These are phyloP conservation scores for Polychytrium aggregatum DNA, from an alignment of 192 early-diverging fungal species.

Conservation along the genomic window DNA sequence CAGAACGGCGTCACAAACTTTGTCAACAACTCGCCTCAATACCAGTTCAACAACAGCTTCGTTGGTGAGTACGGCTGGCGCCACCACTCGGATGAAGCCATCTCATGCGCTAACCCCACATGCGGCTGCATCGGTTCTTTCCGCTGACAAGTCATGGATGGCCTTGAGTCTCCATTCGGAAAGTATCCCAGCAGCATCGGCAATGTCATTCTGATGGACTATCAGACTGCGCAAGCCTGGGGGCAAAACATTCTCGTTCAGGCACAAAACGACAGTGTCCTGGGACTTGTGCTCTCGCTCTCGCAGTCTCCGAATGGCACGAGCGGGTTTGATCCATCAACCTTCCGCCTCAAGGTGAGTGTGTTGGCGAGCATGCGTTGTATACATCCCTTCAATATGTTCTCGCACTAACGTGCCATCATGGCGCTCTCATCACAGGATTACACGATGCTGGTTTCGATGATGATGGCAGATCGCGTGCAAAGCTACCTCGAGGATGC, in stretches of 20 bases:
- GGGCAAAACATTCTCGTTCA: not conserved
- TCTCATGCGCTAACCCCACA: too few species aligned
- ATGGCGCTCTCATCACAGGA: not conserved
- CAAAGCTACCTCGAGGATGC: slow-evolving; percentile 4
- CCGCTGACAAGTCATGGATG: slow-evolving; percentile 10
- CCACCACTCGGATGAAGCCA: too few species aligned
- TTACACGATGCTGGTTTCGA: slow-evolving; percentile 11
- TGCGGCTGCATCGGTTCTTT: not conserved
- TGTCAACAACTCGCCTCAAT: too few species aligned
- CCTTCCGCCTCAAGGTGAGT: not conserved
- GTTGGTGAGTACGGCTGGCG: too few species aligned
- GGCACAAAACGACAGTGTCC: not conserved
- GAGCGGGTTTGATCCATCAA: not conserved
- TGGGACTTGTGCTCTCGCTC: not conserved
- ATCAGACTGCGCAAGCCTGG: slow-evolving; percentile 2
- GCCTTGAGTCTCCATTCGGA: slow-evolving; percentile 14
- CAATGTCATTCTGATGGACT: slow-evolving; percentile 18
- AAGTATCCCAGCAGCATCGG: slow-evolving; percentile 18
- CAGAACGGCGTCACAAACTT: too few species aligned
- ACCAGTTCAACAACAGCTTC: too few species aligned
- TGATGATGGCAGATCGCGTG: slow-evolving; percentile 7
- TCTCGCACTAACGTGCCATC: not conserved
- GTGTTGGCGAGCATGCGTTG: not conserved
- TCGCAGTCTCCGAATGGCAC: not conserved
- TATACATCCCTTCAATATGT: not conserved